phyloP scores from a whole-genome alignment of 2,329 filamentous ascomycete genomes.

The Albophoma yamanashiensis region DNA sequence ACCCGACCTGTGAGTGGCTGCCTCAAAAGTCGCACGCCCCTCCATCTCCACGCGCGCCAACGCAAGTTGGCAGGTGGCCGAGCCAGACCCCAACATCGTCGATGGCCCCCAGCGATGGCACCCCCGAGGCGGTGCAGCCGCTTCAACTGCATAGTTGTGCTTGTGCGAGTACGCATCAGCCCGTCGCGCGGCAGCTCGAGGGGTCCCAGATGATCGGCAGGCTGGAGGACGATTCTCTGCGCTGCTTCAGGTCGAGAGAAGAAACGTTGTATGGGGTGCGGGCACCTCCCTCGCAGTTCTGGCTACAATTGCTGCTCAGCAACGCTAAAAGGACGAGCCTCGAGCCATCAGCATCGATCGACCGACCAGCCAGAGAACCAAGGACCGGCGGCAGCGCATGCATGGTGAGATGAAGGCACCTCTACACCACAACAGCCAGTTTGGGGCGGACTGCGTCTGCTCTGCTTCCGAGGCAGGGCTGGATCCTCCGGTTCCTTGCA shows the following conservation, averaged over 20 bases:
- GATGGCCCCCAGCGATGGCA: background rate
- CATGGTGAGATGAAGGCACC: background rate
- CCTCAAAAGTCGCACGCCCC: constrained; percentile 9
- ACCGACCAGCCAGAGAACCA: background rate
- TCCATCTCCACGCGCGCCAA: constrained; percentile 8
- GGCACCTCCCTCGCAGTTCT: no score
- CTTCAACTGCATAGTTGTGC: background rate
- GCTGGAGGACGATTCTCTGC: background rate
- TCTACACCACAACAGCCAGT: background rate
- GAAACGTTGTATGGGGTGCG: no score
- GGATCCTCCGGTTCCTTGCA: background rate
- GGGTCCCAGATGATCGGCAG: background rate
- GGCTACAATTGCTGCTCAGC: background rate
- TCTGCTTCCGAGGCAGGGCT: background rate
- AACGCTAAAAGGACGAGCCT: background rate
- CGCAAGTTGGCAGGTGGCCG: background rate
- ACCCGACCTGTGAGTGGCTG: constrained; percentile 12
- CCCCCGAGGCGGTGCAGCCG: background rate
- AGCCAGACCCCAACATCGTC: background rate
- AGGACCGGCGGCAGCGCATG: background rate
- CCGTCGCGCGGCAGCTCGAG: background rate
- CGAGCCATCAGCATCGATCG: background rate
- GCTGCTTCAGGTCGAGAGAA: background rate
- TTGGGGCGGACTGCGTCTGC: background rate
- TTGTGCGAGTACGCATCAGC: no score